Evolutionary conservation across 2,329 filamentous ascomycete genomes (phyloP), one percentile per base, ranked within the genome.

Genomic region (Claviceps arundinis): DNA sequence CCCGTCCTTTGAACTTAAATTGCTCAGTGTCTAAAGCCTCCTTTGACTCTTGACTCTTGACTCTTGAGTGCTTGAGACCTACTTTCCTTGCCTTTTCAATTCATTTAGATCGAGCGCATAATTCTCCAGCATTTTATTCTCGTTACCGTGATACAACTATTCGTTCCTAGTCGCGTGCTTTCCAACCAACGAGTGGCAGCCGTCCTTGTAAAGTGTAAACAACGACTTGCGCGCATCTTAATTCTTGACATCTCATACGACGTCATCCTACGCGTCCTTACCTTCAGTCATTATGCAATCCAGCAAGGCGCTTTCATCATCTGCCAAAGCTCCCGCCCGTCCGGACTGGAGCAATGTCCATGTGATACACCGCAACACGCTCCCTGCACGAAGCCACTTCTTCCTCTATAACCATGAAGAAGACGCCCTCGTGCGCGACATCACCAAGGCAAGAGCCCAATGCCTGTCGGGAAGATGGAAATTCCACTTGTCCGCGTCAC

Each of bases 321-420:
- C 51, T 34, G 17, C 16, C 24, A 17, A 22, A 7, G 37, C 53
- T 38, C 13, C 38, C 17, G 51, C 34, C 14, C 44, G 41, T 5
- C 78, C 78, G 0, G 79, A 84, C 60, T 84, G 79, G 78, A 78
- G 72, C 62, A 84, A 84, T 57, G 70, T 81, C 52, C 60, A 71
- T 4, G 68, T 84, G 34, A 69, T 84, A 16, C 81, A 82, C 61
- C 75, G 73, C 56, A 81, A 81, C 57, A 79, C 76, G 1, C 68
- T 84, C 5, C 68, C 75, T 8, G 74, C 78, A 4, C 73, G 80
- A 52, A 74, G 76, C 48, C 70, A 77, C 57, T 83, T 81, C 60
- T 73, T 75, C 60, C 65, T 77, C 26, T 81, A 77, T 58, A 59
- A 70, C 40, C 69, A 61, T 14, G 72, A 75, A 53, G 59, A 66